phyloP scores from a whole-genome alignment of 192 early-diverging fungal genomes.

The Powellomyces hirtus region DNA sequence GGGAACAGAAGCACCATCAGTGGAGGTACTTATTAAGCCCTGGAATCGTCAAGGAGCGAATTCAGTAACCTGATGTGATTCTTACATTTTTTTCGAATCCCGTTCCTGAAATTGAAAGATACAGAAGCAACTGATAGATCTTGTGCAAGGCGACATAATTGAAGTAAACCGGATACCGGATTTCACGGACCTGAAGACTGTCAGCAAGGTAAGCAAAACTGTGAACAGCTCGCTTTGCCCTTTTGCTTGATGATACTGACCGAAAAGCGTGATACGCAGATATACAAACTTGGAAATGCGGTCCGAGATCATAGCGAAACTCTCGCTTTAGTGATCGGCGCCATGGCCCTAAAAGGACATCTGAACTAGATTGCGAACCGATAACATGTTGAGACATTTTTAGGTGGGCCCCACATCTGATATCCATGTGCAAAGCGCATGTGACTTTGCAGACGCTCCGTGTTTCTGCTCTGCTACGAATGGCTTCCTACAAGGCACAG shows the following conservation, averaged over 20 bases:
- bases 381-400: no score
- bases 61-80: not conserved
- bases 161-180: not conserved
- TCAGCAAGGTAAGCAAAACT: slow-evolving; percentile 13
- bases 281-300: slow-evolving; percentile 13
- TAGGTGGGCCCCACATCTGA: no score
- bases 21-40: slow-evolving; percentile 17
- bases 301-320: not conserved
- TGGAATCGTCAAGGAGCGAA: not conserved
- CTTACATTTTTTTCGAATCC: not conserved
- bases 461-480: no score
- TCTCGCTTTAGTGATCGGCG: slow-evolving; percentile 23
- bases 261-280: not conserved
- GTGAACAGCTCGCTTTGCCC: not conserved
- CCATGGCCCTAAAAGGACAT: slow-evolving; percentile 37
- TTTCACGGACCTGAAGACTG: not conserved
- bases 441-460: no score
- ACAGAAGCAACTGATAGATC: not conserved
- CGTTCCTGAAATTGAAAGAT: not conserved
- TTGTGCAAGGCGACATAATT: slow-evolving; percentile 2
- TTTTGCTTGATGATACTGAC: not conserved
- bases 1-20: not conserved
- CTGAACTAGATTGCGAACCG: not conserved
- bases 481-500: no score
- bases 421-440: no score